These are phyloP conservation scores for Penicillium canescens DNA, from an alignment of 495 filamentous ascomycete genomes.

Conservation along the genomic window DNA sequence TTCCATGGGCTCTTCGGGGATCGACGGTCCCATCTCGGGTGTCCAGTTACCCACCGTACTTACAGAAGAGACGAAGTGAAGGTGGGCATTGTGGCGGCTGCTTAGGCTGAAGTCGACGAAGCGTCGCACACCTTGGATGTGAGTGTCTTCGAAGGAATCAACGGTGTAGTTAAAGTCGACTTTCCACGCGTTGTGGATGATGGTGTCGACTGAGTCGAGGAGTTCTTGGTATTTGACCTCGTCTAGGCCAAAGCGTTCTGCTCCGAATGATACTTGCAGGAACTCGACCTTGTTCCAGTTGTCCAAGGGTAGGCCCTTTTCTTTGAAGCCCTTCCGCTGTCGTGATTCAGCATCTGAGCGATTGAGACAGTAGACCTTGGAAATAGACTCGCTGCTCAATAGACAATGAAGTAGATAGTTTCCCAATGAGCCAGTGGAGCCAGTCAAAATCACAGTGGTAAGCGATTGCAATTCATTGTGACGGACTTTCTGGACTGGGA, in stretches of 20 bases:
- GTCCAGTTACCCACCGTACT: constrained; percentile 37
- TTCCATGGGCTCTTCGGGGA: constrained; percentile 51
- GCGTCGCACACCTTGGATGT: constrained; percentile 53
- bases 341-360: constrained; percentile 31
- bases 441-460: constrained; percentile 47
- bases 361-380: constrained; percentile 59
- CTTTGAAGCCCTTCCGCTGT: constrained; percentile 19
- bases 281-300: constrained; percentile 41
- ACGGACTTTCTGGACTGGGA: constrained; percentile 19
- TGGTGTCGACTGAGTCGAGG: constrained; percentile 41
- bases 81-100: constrained; percentile 43
- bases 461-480: constrained; percentile 1
- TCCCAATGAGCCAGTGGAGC: constrained; percentile 59
- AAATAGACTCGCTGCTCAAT: constrained; percentile 33
- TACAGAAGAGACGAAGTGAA: constrained; percentile 61
- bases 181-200: constrained; percentile 67
- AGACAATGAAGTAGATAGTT: constrained; percentile 54
- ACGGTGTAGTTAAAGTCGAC: constrained; percentile 63
- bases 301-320: constrained; percentile 19
- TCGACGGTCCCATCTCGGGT: constrained; percentile 26
- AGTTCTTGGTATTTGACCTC: constrained; percentile 40
- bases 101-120: constrained; percentile 52
- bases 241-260: constrained; percentile 47
- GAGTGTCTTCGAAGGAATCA: constrained; percentile 55
- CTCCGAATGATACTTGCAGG: constrained; percentile 48